A percentile compares a stretch with the other conserved stretches of the same genome.
phyloP scores from a whole-genome alignment of 495 filamentous ascomycete species.

The Aspergillus carlsbadensis region DNA sequence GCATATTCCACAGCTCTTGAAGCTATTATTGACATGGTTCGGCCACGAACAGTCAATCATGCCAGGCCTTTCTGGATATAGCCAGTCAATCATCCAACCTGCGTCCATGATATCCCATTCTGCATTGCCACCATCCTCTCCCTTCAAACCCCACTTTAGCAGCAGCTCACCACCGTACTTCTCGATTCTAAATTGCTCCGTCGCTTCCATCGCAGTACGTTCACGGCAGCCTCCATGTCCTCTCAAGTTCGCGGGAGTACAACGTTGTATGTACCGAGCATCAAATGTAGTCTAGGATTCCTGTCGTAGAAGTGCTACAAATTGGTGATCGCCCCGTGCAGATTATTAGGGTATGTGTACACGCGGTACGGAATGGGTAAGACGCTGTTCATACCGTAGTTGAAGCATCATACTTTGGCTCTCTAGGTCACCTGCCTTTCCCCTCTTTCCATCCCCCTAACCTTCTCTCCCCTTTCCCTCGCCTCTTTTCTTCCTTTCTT shows the following conservation, averaged over 20 bases:
- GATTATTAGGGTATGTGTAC: neutral
- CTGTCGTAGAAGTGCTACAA: no score
- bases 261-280: no score
- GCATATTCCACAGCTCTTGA: neutral
- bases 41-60: conserved; percentile 1
- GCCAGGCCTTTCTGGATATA: conserved; percentile 6
- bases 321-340: no score
- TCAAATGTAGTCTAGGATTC: no score
- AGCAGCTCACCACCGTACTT: neutral
- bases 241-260: no score
- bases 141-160: neutral
- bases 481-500: conserved; percentile 19
- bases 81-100: conserved; percentile 2
- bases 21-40: neutral
- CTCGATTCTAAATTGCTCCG: no score
- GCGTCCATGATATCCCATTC: conserved; percentile 1
- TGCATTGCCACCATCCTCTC: conserved; percentile 2
- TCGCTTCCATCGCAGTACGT: no score
- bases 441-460: conserved; percentile 24
- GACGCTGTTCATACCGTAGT: neutral
- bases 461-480: conserved; percentile 17
- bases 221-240: no score
- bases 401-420: conserved; percentile 12
- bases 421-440: conserved; percentile 36
- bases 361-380: neutral